Evolutionary conservation across 139 green algal genomes (phyloP).

Genomic region (Gonium pectorale): DNA sequence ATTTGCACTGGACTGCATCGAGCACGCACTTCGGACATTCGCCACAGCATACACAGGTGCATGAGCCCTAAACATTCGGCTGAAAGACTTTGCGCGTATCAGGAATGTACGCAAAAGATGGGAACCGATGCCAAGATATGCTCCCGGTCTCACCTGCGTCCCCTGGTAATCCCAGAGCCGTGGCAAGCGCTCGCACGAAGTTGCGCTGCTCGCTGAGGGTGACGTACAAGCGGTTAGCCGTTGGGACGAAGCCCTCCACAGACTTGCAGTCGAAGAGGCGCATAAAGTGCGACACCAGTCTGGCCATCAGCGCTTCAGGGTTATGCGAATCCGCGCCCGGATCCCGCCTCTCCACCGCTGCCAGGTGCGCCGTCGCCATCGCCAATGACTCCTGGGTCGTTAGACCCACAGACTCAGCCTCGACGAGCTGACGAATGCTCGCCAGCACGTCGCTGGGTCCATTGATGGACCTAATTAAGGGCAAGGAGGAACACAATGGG

Average conservation of each 20-base stretch:
- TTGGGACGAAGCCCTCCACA: slow-evolving; percentile 61
- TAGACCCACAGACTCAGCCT: slow-evolving; percentile 41
- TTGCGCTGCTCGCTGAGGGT: slow-evolving; percentile 63
- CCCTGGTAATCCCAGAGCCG: slow-evolving; percentile 53
- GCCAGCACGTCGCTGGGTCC: slow-evolving; percentile 37
- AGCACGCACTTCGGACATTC: too few relatives aligned
- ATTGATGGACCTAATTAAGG: slow-evolving; percentile 50
- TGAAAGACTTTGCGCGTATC: not conserved
- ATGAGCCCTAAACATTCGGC: too few relatives aligned
- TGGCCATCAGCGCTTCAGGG: slow-evolving; percentile 57
- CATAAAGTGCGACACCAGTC: slow-evolving; percentile 67
- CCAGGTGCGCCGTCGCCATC: slow-evolving; percentile 49
- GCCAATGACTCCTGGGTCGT: slow-evolving; percentile 35
- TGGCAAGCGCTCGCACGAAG: slow-evolving; percentile 52
- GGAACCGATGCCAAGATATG: not conserved
- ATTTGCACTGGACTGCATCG: too few relatives aligned
- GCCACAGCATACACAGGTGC: too few relatives aligned
- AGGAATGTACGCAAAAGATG: not conserved
- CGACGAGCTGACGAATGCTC: slow-evolving; percentile 58
- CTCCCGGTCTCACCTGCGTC: slow-evolving; percentile 27
- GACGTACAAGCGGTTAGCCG: slow-evolving; percentile 67
- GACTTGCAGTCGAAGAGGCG: slow-evolving; percentile 63
- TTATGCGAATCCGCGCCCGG: too few relatives aligned
- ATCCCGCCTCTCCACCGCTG: too few relatives aligned
- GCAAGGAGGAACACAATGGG: too few relatives aligned